Base-by-base conservation (phyloP, 768 basidiomycete species). In the Boletellus emodensis region DNA sequence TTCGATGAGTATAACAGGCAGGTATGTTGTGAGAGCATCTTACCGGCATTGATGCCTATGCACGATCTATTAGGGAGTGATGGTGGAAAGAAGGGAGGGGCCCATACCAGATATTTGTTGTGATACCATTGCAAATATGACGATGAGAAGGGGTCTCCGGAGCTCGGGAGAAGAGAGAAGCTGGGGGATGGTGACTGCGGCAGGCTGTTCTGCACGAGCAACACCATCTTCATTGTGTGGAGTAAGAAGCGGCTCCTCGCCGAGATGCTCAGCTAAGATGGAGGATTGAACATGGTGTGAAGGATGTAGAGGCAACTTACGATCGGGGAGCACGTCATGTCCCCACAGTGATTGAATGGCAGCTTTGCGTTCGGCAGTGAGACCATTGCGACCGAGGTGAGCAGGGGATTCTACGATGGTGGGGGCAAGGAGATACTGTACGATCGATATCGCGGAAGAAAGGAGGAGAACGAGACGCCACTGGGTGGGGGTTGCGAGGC, bases 31-130 rank as follows among this genome's bases (percentile, higher is more conserved):
- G 44, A 4, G 26, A 42, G 36, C n/a, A 22, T 40, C 58, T 58
- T 55, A 81, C 85, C 79, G 61, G 86, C 87, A 64, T 90, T 91
- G 61, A 90, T 84, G 15, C 89, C 88, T 87, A 48, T 43, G 10
- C 6, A 40, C 32, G 44, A 48, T 48, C 28, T 12, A 43, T 57
- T 3, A 62, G 48, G 18, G 18, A 38, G 13, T n/a, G 7, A 35
- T 15, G 14, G 7, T 40, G 9, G 3, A 35, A 36, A 39, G 28
- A 50, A 42, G 26, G 7, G n/a, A 20, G 53, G 59, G 17, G 28
- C 30, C 12, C 61, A 8, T 62, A 82, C 88, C 88, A 46, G 89
- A 92, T 28, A 90, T 44, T 64, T 93, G 90, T 56, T 92, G 90
- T 24, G 82, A 79, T 17, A 83, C 53, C 89, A 90, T 92, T 2